These are phyloP conservation scores for Cutaneotrichosporon cyanovorans DNA, from an alignment of 1,284 basidiomycete species.

Conservation along the genomic window DNA sequence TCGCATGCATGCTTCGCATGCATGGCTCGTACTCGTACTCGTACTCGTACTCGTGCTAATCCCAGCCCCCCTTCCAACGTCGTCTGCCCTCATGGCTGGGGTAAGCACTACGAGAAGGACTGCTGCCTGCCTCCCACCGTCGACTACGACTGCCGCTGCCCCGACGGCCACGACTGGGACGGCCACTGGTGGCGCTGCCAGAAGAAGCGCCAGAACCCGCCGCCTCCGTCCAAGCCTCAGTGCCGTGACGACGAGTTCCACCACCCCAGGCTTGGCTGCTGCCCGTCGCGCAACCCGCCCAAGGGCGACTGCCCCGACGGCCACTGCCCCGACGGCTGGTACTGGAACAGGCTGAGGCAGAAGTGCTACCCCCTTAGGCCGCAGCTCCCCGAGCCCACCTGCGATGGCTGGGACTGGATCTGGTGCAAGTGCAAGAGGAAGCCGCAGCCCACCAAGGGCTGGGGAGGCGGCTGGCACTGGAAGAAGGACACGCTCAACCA, in stretches of 20 bases:
- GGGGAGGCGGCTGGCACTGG: neutral
- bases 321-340: constrained; percentile 39
- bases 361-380: constrained; percentile 20
- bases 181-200: constrained; percentile 24
- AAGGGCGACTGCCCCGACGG: constrained; percentile 30
- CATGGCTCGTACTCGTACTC: neutral
- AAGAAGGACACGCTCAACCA: too few species aligned
- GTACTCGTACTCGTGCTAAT: neutral
- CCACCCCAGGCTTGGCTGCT: constrained; percentile 30
- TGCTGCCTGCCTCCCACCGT: neutral
- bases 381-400: neutral
- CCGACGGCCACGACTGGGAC: constrained; percentile 37
- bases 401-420: neutral
- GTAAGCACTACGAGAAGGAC: neutral
- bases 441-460: neutral
- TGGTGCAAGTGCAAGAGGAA: neutral
- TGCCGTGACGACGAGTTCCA: constrained; percentile 13
- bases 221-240: too few species aligned
- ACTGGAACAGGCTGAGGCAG: constrained; percentile 34
- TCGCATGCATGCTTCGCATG: too few species aligned
- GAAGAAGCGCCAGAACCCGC: constrained; percentile 8
- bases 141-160: constrained; percentile 28
- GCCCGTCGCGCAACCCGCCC: constrained; percentile 19
- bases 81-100: neutral
- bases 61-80: neutral